Conservation (phyloP, 129 eudicot genomes). For the Silybum marianum region DNA sequence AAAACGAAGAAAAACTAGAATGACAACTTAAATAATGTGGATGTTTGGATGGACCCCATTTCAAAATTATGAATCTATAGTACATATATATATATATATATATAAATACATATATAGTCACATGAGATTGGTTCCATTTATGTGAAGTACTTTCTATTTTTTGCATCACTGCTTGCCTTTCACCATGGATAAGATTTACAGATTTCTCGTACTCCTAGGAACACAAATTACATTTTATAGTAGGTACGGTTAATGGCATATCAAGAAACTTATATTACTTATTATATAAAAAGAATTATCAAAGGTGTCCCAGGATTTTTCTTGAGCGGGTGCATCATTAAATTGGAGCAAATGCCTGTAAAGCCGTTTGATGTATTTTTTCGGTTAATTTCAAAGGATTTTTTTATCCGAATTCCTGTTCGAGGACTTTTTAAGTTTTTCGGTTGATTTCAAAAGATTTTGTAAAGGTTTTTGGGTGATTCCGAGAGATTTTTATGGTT, state of each 20-base stretch:
- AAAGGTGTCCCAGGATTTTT: too few relatives aligned
- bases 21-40: background rate
- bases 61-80: background rate
- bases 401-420: too few relatives aligned
- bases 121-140: slow-evolving; percentile 13
- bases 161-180: slow-evolving; percentile 7
- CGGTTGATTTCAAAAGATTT: too few relatives aligned
- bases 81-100: background rate
- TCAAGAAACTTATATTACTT: too few relatives aligned
- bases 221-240: background rate
- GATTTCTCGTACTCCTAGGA: slow-evolving; percentile 32
- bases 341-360: too few relatives aligned
- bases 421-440: too few relatives aligned
- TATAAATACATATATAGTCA: slow-evolving; percentile 8
- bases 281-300: background rate
- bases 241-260: background rate
- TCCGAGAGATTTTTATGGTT: too few relatives aligned
- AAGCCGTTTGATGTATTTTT: too few relatives aligned
- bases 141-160: background rate
- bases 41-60: background rate
- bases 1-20: background rate
- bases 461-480: too few relatives aligned
- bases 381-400: too few relatives aligned
- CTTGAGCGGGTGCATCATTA: too few relatives aligned
- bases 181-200: slow-evolving; percentile 23